These are phyloP conservation scores for Scheffersomyces coipomensis DNA, from an alignment of 805 yeast species.

Conservation along the genomic window DNA sequence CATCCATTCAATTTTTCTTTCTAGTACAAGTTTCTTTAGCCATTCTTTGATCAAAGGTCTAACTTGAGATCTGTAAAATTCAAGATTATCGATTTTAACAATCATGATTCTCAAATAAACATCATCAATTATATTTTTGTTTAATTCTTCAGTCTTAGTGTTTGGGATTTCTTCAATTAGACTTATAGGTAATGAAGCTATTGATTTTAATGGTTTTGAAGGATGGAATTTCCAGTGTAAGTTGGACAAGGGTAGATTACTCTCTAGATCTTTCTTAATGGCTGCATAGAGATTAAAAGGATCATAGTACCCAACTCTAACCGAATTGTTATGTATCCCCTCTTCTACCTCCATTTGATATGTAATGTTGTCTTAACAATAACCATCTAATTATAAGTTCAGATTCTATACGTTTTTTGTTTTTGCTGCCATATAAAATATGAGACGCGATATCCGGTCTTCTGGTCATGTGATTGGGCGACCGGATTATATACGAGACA, in stretches of 20 bases:
- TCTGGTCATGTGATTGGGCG: too few relatives aligned
- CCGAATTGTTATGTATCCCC: constrained; percentile 11
- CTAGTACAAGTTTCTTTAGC: constrained; percentile 47
- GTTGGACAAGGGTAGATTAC: constrained; percentile 56
- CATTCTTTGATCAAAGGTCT: constrained; percentile 83
- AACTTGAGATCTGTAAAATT: constrained; percentile 73
- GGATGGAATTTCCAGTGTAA: constrained; percentile 64
- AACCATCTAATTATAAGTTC: too few relatives aligned
- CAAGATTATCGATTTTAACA: constrained; percentile 63
- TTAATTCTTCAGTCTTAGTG: constrained; percentile 9
- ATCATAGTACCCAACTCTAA: constrained; percentile 63
- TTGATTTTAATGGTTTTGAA: constrained; percentile 58
- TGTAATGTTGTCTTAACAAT: too few relatives aligned
- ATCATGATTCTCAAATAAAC: constrained; percentile 70
- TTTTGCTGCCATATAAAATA: too few relatives aligned
- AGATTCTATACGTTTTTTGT: too few relatives aligned
- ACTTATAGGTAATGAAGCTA: constrained; percentile 54
- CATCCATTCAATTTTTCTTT: constrained; percentile 51
- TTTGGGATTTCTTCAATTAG: constrained; percentile 59
- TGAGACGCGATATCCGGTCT: too few relatives aligned
- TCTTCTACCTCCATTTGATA: constrained; percentile 7
- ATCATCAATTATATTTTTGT: constrained; percentile 29
- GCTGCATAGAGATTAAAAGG: constrained; percentile 61
- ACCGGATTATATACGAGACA: too few relatives aligned
- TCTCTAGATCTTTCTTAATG: constrained; percentile 41